Conservation (phyloP, 495 filamentous ascomycete species). For the Penicillium flavigenum region DNA sequence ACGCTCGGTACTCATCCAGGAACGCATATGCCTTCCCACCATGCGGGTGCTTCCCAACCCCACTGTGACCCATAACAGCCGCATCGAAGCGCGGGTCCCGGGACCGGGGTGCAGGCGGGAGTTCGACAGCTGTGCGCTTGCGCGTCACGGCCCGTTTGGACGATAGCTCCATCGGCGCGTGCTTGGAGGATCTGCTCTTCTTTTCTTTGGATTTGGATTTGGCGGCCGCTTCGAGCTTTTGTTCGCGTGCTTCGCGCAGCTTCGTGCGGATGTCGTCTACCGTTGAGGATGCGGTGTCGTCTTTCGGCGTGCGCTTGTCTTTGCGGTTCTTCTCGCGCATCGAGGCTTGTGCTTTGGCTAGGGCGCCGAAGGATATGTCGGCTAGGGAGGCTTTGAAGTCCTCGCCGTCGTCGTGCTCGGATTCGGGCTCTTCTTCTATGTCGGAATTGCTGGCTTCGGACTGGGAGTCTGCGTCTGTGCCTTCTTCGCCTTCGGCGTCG, state of each 20-base stretch:
- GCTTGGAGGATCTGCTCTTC: conserved; percentile 68
- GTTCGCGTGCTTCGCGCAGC: conserved; percentile 38
- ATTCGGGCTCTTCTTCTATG: conserved; percentile 14
- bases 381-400: conserved; percentile 43
- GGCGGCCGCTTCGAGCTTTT: conserved; percentile 35
- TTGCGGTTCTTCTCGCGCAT: conserved; percentile 49
- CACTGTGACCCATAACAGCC: conserved; percentile 41
- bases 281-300: conserved; percentile 22
- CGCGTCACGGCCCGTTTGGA: conserved; percentile 81
- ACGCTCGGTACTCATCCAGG: conserved; percentile 76
- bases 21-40: conserved; percentile 76
- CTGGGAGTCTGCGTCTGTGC: conserved; percentile 25
- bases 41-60: conserved; percentile 31
- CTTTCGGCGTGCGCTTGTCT: conserved; percentile 29
- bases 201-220: conserved; percentile 40
- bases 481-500: conserved; percentile 7
- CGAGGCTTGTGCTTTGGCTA: conserved; percentile 79
- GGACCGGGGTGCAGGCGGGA: conserved; percentile 38
- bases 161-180: conserved; percentile 78
- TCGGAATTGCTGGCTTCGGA: conserved; percentile 22
- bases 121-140: conserved; percentile 67
- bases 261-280: conserved; percentile 41
- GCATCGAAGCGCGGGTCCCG: conserved; percentile 90
- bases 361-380: conserved; percentile 78
- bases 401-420: conserved; percentile 30